phyloP scores from a whole-genome alignment of 305 asterid species.

The Fraxinus paxiana region DNA sequence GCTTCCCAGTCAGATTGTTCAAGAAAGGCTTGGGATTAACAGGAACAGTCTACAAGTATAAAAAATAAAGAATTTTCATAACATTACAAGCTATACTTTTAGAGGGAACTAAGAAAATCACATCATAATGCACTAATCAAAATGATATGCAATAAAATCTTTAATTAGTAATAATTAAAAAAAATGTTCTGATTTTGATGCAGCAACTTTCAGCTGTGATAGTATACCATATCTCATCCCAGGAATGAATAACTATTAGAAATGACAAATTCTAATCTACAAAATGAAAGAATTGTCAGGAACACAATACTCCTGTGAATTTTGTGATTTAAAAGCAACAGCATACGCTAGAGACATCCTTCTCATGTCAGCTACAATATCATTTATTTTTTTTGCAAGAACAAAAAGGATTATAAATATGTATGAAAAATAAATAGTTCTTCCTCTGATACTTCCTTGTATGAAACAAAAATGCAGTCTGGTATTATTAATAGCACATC shows the following conservation, averaged over 20 bases:
- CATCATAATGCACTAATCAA: neutral
- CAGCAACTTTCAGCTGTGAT: neutral
- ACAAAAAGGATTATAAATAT: neutral
- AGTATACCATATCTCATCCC: neutral
- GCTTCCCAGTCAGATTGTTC: conserved; percentile 81
- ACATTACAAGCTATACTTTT: neutral
- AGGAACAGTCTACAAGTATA: conserved; percentile 64
- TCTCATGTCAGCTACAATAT: neutral
- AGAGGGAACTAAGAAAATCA: neutral
- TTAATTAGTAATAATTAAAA: neutral
- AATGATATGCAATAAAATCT: neutral
- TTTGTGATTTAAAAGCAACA: neutral
- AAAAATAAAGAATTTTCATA: neutral
- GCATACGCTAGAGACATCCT: neutral
- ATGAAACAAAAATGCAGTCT: neutral
- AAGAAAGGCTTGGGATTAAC: conserved; percentile 88
- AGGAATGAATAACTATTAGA: neutral
- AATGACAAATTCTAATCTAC: neutral
- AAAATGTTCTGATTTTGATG: neutral
- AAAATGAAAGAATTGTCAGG: neutral
- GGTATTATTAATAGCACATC: neutral
- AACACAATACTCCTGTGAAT: neutral
- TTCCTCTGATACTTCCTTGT: neutral
- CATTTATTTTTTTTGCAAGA: neutral
- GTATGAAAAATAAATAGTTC: neutral